Percentiles rank a stretch among this genome's conserved stretches.
These are phyloP conservation scores for Hanseniaspora taiwanica DNA, from an alignment of 805 yeast species.

Conservation along the genomic window DNA sequence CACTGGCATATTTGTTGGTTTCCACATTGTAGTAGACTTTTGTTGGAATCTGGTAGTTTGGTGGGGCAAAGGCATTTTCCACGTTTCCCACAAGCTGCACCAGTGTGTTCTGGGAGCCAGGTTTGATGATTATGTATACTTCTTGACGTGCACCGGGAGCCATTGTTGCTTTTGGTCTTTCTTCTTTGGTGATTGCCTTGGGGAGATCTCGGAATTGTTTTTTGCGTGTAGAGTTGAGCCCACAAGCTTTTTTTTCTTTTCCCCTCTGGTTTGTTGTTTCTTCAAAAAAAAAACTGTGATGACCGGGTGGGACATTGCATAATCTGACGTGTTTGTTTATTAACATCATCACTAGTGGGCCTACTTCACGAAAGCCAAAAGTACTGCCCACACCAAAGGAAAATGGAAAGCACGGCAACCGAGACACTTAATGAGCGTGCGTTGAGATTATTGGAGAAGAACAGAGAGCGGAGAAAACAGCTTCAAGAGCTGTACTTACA, in stretches of 20 bases:
- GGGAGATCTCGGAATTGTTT: too few relatives aligned
- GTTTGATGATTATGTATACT: slow-evolving; percentile 42
- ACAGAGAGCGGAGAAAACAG: slow-evolving; percentile 17
- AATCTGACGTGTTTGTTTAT: too few relatives aligned
- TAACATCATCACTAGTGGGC: too few relatives aligned
- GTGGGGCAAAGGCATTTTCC: slow-evolving; percentile 45
- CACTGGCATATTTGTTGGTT: slow-evolving; percentile 22
- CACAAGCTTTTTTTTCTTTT: neutral
- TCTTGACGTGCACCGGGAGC: slow-evolving; percentile 7
- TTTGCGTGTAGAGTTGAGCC: neutral
- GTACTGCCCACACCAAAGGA: too few relatives aligned
- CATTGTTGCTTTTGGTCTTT: neutral
- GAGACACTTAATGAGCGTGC: slow-evolving; percentile 21
- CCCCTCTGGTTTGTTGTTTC: neutral
- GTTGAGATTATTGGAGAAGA: slow-evolving; percentile 16
- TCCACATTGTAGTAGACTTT: slow-evolving; percentile 39
- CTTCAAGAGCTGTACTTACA: slow-evolving; percentile 8
- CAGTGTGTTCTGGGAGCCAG: slow-evolving; percentile 64
- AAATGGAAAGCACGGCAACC: too few relatives aligned
- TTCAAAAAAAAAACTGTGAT: neutral
- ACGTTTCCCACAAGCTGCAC: slow-evolving; percentile 52
- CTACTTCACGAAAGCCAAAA: slow-evolving; percentile 7
- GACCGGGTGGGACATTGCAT: neutral
- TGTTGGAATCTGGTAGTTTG: slow-evolving; percentile 67
- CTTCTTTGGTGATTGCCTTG: neutral